Conservation (phyloP, 1,284 basidiomycete species). For the Ceratobasidium sp. region DNA sequence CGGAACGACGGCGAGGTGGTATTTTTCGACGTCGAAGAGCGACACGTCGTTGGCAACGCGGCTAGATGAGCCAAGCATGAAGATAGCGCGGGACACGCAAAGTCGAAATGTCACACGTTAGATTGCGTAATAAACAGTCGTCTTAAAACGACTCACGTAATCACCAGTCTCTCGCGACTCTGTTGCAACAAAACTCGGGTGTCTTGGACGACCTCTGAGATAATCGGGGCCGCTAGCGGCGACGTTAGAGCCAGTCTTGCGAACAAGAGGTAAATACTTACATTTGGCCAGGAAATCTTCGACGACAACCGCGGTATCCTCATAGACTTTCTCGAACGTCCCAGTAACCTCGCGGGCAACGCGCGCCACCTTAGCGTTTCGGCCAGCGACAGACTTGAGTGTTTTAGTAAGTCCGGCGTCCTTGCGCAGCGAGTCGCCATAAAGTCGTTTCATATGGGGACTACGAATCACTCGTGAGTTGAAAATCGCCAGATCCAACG, state of each 20-base stretch:
- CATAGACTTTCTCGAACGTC: constrained; percentile 94
- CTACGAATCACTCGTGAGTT: constrained; percentile 59
- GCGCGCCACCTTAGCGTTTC: constrained; percentile 79
- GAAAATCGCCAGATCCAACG: constrained; percentile 32
- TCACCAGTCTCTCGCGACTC: constrained; percentile 87
- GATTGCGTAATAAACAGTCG: neutral
- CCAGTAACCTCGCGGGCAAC: constrained; percentile 92
- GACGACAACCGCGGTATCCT: constrained; percentile 88
- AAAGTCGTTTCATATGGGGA: constrained; percentile 97
- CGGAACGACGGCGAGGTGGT: constrained; percentile 74
- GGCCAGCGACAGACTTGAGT: constrained; percentile 88
- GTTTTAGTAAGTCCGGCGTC: constrained; percentile 98
- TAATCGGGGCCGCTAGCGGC: constrained; percentile 65
- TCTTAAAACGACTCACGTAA: constrained; percentile 71
- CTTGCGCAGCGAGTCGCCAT: constrained; percentile 91
- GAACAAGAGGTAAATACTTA: constrained; percentile 59
- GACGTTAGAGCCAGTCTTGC: constrained; percentile 6
- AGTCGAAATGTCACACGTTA: neutral
- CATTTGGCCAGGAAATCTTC: constrained; percentile 94
- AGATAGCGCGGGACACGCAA: neutral
- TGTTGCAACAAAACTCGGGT: constrained; percentile 93
- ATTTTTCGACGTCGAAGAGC: constrained; percentile 81
- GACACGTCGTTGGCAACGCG: constrained; percentile 86
- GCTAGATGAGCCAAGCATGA: constrained; percentile 59
- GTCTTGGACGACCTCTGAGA: constrained; percentile 89